Base-by-base conservation (phyloP, 306 rosid genomes). In the Acacia melanoxylon region DNA sequence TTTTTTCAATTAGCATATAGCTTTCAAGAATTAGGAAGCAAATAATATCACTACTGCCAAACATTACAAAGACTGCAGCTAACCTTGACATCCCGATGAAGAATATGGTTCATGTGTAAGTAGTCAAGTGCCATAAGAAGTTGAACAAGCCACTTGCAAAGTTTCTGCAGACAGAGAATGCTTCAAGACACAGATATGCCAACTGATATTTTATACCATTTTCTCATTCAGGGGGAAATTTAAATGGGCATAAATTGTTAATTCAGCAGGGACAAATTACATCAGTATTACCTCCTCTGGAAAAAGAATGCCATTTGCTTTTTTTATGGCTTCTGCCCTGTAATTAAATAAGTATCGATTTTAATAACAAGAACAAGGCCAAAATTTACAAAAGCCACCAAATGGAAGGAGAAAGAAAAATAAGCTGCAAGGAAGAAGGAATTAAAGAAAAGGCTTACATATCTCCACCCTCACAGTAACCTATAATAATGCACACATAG, bases 41-140 rank as follows among this genome's bases (percentile, higher is more conserved):
- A 79, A 85, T 22, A 62, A 79, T 70, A 82, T 72, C 44, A 71
- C 79, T 40, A 14, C 77, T 54, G 54, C 63, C n/a, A 62, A 27
- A 10, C 44, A 56, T 74, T 66, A 75, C 41, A 69, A 75, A 75
- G 48, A 62, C 45, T 40, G 78, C 24, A 29, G 79, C 89, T 61
- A 77, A 96, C 99, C 97, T 96, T 96, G 81, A 96, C 98, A 78
- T 96, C 99, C 42, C 99, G 98, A 68, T 96, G 99, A 87, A 96
- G 99, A 87, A 96, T 89, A 83, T 96, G 99, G 85, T 88, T 96
- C 93, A 81, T 80, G 86, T 96, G 99, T 92, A 96, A 87, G 90
- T 96, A 94, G 51, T 93, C 95, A 22, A 96, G 97, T 16, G 98
- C 99, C 99, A 96, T 96, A 76, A 96, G 94, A 90, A 96, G 99